These are phyloP conservation scores for Naganishia friedmannii DNA, from an alignment of 768 basidiomycete species.

Conservation along the genomic window DNA sequence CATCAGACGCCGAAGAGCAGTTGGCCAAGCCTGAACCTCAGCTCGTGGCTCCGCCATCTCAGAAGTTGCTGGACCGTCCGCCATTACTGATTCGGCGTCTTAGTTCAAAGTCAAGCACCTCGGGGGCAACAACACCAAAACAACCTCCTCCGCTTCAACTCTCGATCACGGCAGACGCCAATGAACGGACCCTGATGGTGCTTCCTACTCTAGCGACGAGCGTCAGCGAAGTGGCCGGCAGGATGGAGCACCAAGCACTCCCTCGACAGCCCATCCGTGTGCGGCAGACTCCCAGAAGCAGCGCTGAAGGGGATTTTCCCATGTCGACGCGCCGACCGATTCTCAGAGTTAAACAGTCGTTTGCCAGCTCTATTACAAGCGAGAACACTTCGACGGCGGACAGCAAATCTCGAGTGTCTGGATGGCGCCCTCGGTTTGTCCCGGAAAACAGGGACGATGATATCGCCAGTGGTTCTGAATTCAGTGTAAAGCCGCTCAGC, in stretches of 20 bases:
- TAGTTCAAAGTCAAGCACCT: slow-evolving; percentile 6
- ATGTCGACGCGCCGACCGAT: not conserved
- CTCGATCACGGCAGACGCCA: not conserved
- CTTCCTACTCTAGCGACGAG: not conserved
- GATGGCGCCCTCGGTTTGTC: not conserved
- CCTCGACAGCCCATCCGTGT: not conserved
- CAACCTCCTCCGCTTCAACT: not conserved
- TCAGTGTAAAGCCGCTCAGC: not conserved
- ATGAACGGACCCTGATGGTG: not conserved
- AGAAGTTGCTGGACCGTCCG: not conserved
- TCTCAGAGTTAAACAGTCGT: slow-evolving; percentile 10
- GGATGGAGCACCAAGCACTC: too few relatives aligned
- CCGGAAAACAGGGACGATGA: not conserved
- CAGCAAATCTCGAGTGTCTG: slow-evolving; percentile 7
- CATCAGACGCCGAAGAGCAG: slow-evolving; percentile 8
- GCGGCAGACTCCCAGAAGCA: not conserved
- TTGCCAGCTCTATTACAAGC: slow-evolving; percentile 11
- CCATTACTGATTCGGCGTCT: slow-evolving; percentile 4
- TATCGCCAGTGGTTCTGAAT: not conserved
- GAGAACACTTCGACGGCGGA: slow-evolving; percentile 14
- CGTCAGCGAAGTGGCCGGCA: not conserved
- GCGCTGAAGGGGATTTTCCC: not conserved
- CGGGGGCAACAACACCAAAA: slow-evolving; percentile 15
- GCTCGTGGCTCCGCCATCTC: not conserved
- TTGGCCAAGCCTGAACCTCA: not conserved